These are phyloP conservation scores for Auricularia auricula-judae DNA, from an alignment of 768 basidiomycete genomes.

Conservation along the genomic window DNA sequence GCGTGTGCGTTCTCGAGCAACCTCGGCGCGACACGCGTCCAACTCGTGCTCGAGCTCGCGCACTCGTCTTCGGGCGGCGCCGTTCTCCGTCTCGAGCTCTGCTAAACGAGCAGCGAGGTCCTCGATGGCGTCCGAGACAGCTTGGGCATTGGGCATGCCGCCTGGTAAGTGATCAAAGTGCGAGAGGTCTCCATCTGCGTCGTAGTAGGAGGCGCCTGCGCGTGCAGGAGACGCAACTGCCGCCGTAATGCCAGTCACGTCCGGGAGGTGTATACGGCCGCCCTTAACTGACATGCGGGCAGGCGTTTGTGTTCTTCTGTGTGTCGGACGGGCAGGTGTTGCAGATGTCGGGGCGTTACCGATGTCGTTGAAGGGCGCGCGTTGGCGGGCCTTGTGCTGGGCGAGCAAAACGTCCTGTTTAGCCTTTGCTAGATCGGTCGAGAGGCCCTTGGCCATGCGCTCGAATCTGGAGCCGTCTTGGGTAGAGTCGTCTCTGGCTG, in stretches of 20 bases:
- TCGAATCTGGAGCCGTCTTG: constrained; percentile 50
- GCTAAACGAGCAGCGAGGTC: constrained; percentile 39
- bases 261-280: constrained; percentile 53
- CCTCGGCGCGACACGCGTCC: constrained; percentile 73
- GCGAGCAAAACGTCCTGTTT: constrained; percentile 17
- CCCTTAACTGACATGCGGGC: constrained; percentile 14
- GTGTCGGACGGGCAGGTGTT: background rate
- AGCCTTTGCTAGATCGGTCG: constrained; percentile 37
- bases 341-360: constrained; percentile 9
- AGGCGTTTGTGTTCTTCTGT: constrained; percentile 9
- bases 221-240: constrained; percentile 68
- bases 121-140: constrained; percentile 47
- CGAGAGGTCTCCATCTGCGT: constrained; percentile 36
- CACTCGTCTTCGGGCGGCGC: constrained; percentile 71
- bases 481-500: background rate
- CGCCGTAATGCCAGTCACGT: constrained; percentile 74
- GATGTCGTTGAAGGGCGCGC: constrained; percentile 28
- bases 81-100: constrained; percentile 71
- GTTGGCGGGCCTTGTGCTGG: constrained; percentile 1
- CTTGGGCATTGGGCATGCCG: constrained; percentile 52
- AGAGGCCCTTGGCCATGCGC: constrained; percentile 44
- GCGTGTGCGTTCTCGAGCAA: constrained; percentile 54
- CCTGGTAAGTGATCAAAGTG: background rate
- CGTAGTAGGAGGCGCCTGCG: constrained; percentile 37
- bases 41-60: constrained; percentile 79